Conservation (phyloP, 208 protist genomes). For the Trypanosoma grayi region DNA sequence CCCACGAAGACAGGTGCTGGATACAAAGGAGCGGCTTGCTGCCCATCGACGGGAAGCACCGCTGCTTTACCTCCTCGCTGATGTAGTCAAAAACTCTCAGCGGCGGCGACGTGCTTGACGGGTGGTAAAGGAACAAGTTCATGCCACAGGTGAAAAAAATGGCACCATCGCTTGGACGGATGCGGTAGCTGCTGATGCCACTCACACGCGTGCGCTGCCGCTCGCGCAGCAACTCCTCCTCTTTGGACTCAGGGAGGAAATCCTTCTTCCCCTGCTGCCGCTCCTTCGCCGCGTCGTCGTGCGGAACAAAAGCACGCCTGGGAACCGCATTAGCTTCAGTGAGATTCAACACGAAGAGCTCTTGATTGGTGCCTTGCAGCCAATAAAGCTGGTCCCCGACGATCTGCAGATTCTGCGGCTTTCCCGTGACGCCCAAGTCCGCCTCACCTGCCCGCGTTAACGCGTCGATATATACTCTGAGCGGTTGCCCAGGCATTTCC, state of each 20-base stretch:
- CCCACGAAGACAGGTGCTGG: constrained; percentile 25
- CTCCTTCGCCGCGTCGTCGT: not conserved
- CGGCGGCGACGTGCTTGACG: constrained; percentile 29
- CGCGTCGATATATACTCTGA: constrained; percentile 48
- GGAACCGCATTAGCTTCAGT: constrained; percentile 15
- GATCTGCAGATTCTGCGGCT: constrained; percentile 61
- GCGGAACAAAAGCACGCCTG: constrained; percentile 9
- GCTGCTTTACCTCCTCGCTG: constrained; percentile 25
- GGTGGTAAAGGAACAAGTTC: constrained; percentile 66
- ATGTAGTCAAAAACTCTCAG: constrained; percentile 68
- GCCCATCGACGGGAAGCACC: constrained; percentile 35
- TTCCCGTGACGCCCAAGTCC: constrained; percentile 32
- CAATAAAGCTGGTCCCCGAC: constrained; percentile 64
- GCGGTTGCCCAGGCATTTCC: constrained; percentile 8
- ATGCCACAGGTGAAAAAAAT: constrained; percentile 66
- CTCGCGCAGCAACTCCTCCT: constrained; percentile 84
- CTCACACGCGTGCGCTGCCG: constrained; percentile 55
- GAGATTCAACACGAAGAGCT: constrained; percentile 48
- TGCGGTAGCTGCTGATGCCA: constrained; percentile 58
- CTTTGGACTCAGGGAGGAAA: constrained; percentile 31
- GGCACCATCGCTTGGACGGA: constrained; percentile 49
- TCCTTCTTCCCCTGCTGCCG: constrained; percentile 3
- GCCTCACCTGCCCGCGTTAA: constrained; percentile 36
- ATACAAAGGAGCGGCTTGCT: constrained; percentile 61
- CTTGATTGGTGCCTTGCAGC: constrained; percentile 73